These are phyloP conservation scores for Metarhizium guizhouense DNA, from an alignment of 2,329 filamentous ascomycete species.

Conservation along the genomic window DNA sequence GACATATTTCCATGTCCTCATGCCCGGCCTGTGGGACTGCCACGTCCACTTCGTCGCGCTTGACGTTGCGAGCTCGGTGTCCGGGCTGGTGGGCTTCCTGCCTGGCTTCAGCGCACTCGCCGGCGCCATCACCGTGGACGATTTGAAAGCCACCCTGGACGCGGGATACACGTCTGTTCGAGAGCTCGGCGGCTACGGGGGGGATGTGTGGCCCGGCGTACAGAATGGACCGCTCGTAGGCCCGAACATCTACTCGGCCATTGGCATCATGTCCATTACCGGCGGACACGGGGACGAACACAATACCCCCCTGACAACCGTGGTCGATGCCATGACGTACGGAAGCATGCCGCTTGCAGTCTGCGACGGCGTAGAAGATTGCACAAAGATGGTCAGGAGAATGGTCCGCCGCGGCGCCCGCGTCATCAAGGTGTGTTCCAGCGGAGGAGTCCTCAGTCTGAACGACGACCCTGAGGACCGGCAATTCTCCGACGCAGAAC, in stretches of 20 bases:
- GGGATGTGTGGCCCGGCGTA: conserved; percentile 33
- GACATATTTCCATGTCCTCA: conserved; percentile 32
- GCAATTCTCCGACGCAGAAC: conserved; percentile 30
- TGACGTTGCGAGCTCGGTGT: conserved; percentile 2
- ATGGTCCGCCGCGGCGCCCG: conserved; percentile 31
- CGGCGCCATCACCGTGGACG: conserved; percentile 10
- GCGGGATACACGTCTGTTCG: conserved; percentile 41
- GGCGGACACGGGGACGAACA: conserved; percentile 38
- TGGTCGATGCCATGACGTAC: conserved; percentile 20
- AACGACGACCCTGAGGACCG: conserved; percentile 29
- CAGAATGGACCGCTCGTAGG: conserved; percentile 34
- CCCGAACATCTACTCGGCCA: conserved; percentile 38
- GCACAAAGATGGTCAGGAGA: conserved; percentile 27
- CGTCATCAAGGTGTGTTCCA: conserved; percentile 31
- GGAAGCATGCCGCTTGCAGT: conserved; percentile 24
- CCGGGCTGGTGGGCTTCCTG: neutral
- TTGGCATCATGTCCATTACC: conserved; percentile 34
- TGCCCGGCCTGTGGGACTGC: conserved; percentile 46
- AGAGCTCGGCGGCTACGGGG: conserved; percentile 37
- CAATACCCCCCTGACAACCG: conserved; percentile 22
- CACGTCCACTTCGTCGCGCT: conserved; percentile 39
- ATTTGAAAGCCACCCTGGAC: conserved; percentile 29
- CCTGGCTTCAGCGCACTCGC: conserved; percentile 8
- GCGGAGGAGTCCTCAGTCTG: conserved; percentile 29
- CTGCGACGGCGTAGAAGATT: conserved; percentile 31